Percentiles rank a stretch among this genome's conserved stretches.
Evolutionary conservation across 139 green algal genomes (phyloP).

Genomic region (Coelastrella sp.): DNA sequence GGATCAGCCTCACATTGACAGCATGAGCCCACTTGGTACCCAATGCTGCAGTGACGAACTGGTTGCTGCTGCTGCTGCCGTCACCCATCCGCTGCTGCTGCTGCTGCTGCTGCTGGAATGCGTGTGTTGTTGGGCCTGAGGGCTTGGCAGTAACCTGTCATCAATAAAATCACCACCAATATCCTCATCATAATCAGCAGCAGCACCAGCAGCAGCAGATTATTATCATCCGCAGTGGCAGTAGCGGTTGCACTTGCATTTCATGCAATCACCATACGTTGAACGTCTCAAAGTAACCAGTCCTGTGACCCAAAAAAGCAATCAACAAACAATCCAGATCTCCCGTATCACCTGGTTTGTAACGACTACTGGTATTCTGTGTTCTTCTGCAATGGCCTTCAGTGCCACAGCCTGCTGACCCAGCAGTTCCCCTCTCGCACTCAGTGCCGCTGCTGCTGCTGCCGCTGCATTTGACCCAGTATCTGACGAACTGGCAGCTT

Average conservation of each 20-base stretch:
- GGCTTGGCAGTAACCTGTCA: slow-evolving; percentile 42
- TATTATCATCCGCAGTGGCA: background rate
- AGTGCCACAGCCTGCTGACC: slow-evolving; percentile 76
- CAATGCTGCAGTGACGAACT: slow-evolving; percentile 84
- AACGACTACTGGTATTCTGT: slow-evolving; percentile 80
- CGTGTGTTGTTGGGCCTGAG: background rate
- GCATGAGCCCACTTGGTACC: slow-evolving; percentile 93
- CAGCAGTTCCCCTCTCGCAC: slow-evolving; percentile 67
- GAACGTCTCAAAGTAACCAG: background rate
- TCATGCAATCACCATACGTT: no score
- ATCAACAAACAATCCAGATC: no score
- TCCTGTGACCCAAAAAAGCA: no score
- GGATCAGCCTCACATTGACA: slow-evolving; percentile 90
- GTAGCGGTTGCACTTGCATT: slow-evolving; percentile 29
- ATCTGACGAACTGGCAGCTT: background rate
- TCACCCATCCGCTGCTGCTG: background rate
- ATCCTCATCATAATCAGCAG: slow-evolving; percentile 49
- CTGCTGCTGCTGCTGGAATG: slow-evolving; percentile 22
- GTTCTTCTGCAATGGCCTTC: slow-evolving; percentile 83
- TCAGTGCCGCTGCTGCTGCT: slow-evolving; percentile 41
- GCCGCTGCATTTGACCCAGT: background rate
- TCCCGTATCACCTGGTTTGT: slow-evolving; percentile 68
- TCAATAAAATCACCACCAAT: no score
- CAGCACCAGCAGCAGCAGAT: slow-evolving; percentile 7
- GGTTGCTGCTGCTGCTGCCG: background rate